These are phyloP conservation scores for Solanum stenotomum DNA, from an alignment of 257 asterid genomes.

Conservation along the genomic window DNA sequence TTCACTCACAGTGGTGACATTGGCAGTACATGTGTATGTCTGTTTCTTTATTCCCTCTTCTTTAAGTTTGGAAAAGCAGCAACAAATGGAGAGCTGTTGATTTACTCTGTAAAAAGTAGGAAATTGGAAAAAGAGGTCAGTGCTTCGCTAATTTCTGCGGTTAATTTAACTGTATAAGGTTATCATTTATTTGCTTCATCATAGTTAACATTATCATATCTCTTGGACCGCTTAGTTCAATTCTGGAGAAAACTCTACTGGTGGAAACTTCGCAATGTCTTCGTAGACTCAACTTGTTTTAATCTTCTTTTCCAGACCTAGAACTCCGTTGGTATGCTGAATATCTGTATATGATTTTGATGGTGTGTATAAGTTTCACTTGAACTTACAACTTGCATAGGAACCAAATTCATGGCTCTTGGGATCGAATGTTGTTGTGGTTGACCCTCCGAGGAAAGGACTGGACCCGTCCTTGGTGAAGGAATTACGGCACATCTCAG, in stretches of 20 bases:
- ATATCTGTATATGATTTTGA: neutral
- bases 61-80: neutral
- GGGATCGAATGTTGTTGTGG: constrained; percentile 91
- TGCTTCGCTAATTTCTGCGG: neutral
- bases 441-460: constrained; percentile 97
- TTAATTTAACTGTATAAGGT: neutral
- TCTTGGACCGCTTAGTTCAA: neutral
- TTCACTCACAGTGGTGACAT: neutral
- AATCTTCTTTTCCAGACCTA: neutral
- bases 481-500: constrained; percentile 47
- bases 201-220: neutral
- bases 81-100: neutral
- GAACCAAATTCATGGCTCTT: constrained; percentile 86
- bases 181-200: neutral
- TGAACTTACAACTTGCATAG: constrained; percentile 24
- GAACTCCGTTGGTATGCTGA: neutral
- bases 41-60: neutral
- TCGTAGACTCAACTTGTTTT: neutral
- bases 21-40: neutral
- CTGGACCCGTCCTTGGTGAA: constrained; percentile 59
- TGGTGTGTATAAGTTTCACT: constrained; percentile 4
- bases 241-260: neutral
- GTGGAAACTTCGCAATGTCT: neutral
- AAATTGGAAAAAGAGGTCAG: constrained; percentile 42
- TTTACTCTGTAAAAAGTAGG: constrained; percentile 9